Base-by-base conservation (phyloP, 805 yeast genomes). In the Lipomyces orientalis region DNA sequence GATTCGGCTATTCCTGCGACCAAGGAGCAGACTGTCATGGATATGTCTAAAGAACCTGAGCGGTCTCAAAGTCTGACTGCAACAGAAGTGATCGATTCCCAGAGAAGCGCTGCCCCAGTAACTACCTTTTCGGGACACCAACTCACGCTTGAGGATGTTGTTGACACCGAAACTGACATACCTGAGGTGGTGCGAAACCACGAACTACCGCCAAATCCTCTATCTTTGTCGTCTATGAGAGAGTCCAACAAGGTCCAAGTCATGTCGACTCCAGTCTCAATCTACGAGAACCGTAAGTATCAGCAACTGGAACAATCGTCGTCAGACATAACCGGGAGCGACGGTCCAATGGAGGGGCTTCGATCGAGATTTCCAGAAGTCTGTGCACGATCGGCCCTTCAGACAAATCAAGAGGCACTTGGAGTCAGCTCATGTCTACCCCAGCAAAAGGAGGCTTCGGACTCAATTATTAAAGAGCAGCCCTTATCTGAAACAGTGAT, bases 141-240 rank as follows among this genome's bases (percentile, higher is more conserved):
- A n/a, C 69, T 65, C 16, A 61, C 62, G 2, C 49, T 67, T 9
- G 70, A 67, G 29, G 39, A 29, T 4, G 63, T 34, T 5, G 16
- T 31, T 6, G 65, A 67, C 52, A n/a, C n/a, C n/a, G 60, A 57
- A 14, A 60, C 61, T 5, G 25, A 67, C 37, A 37, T 54, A 4
- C 65, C 65, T 10, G 70, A 67, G 14, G 37, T 12, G 9, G 57
- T 60, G 22, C 69, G 69, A 14, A 49, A 51, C 34, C 65, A 64
- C 33, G 70, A 67, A 35, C 25, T 66, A 39, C 57, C 39, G 16
- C 37, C 57, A 10, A n/a, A 33, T 19, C 31, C 58, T 52, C 10
- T 29, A 6, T 22, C 19, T 16, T 16, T 22, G 19, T 8, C 8
- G 56, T 7, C 52, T n/a, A 12, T 10, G 22, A 19, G 31, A 12